Base-by-base conservation (phyloP, 2,329 filamentous ascomycete species). In the Trichoderma oligosporum region DNA sequence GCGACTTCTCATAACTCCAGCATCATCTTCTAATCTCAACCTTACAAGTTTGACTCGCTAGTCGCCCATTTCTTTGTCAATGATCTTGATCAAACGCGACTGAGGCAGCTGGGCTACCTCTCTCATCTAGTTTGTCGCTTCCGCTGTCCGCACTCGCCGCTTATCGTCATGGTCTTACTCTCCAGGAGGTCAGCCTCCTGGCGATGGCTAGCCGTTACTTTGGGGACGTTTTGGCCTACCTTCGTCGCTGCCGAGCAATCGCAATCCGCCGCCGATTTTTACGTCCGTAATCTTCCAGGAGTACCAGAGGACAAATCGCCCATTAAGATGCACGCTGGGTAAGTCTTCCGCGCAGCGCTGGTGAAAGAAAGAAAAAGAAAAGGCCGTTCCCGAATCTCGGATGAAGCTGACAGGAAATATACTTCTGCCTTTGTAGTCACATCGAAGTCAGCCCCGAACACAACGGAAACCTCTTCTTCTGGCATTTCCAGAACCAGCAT, bases 291-390 rank as follows among this genome's bases (percentile, higher is more conserved):
- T 7, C 79, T 99, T 18, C 94, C 94, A 5, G 94, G 95, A 29
- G 85, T 89, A 56, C 93, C 95, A 8, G 79, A 84, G 12, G 64
- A 87, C 53, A 65, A 84, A 18, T 86, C 90, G 35, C 75, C 91
- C 60, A 75, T 96, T 68, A 97, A 96, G 79, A 97, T 97, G 93
- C 94, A 97, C 80, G 93, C 94, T 76, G 94, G 94, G 91, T 96
- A 78, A 78, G 87, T 74, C 22, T 41, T 46, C 45, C 36, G 27
- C 20, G 22, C n/a, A 45, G 22, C 51, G 31, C 29, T 7, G 24
- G n/a, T 11, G 16, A 24, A 27, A 16, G 41, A 20, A n/a, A n/a
- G n/a, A n/a, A n/a, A n/a, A n/a, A n/a, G n/a, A n/a, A n/a, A n/a
- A n/a, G 14, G 25, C 42, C 20, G 33, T 31, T 14, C 18, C 25